Evolutionary conservation across 2,329 filamentous ascomycete genomes (phyloP).

Genomic region (Dactylellina parvicollis): DNA sequence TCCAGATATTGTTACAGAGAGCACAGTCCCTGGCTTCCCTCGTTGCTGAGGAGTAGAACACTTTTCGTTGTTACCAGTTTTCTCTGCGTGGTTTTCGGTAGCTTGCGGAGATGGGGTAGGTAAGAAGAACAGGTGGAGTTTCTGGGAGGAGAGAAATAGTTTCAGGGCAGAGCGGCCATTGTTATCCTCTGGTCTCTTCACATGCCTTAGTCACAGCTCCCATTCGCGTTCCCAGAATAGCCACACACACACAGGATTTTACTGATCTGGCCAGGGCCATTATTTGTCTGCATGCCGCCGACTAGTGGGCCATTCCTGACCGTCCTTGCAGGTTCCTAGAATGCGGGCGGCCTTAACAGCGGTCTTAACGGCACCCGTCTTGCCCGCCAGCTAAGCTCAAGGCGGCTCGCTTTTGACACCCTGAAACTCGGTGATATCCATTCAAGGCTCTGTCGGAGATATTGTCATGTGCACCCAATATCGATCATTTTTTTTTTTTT

Average conservation of each 20-base stretch:
- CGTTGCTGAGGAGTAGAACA: conserved; percentile 15
- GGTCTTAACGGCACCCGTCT: conserved; percentile 29
- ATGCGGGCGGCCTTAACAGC: conserved; percentile 35
- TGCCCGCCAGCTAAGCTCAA: conserved; percentile 21
- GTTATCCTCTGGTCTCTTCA: conserved; percentile 34
- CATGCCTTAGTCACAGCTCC: conserved; percentile 53
- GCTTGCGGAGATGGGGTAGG: conserved; percentile 17
- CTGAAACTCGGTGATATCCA: background rate
- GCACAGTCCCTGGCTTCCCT: conserved; percentile 40
- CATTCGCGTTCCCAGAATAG: background rate
- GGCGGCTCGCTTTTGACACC: background rate
- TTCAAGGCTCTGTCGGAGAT: too few species aligned
- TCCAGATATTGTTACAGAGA: conserved; percentile 37
- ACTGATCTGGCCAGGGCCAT: conserved; percentile 26
- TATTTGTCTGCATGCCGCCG: conserved; percentile 21
- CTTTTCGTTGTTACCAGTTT: conserved; percentile 39
- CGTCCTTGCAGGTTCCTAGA: conserved; percentile 46
- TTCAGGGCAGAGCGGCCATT: conserved; percentile 21
- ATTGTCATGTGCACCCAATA: too few species aligned
- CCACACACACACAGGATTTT: too few species aligned
- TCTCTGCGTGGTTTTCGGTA: conserved; percentile 25
- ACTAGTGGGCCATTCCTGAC: conserved; percentile 22
- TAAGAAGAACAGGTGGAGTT: background rate
- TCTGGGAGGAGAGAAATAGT: conserved; percentile 21
- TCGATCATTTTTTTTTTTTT: too few species aligned